Conservation (phyloP, 768 basidiomycete species). For the Mrakia hoshinonis region DNA sequence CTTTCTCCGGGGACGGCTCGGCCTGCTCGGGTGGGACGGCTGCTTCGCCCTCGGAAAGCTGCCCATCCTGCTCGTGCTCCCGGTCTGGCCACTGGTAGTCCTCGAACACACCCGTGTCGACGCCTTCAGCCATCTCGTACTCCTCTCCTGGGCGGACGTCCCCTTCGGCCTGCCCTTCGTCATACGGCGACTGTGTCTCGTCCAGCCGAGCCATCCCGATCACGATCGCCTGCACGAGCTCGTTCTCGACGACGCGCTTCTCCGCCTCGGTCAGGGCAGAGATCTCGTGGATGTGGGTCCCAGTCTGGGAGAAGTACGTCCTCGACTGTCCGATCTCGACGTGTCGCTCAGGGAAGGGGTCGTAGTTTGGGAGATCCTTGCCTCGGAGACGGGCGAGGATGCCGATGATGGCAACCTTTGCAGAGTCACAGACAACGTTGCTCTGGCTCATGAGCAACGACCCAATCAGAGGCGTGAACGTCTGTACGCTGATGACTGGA, state of each 20-base stretch:
- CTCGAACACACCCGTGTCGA: conserved; percentile 24
- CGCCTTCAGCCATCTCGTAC: conserved; percentile 36
- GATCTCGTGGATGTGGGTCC: conserved; percentile 37
- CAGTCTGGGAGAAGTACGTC: conserved; percentile 37
- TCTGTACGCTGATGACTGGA: conserved; percentile 57
- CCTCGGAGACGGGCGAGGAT: conserved; percentile 61
- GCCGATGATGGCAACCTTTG: conserved; percentile 68
- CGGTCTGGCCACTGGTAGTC: not conserved
- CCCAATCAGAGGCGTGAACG: conserved; percentile 85
- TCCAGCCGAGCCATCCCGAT: conserved; percentile 79
- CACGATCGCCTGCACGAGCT: conserved; percentile 75
- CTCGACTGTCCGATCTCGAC: conserved; percentile 39
- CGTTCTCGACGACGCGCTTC: conserved; percentile 61
- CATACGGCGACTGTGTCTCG: conserved; percentile 34
- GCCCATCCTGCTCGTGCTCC: conserved; percentile 31
- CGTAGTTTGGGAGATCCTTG: conserved; percentile 46
- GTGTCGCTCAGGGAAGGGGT: conserved; percentile 30
- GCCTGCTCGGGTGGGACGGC: not conserved
- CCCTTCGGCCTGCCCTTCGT: conserved; percentile 41
- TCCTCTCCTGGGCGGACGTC: conserved; percentile 31
- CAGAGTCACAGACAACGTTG: conserved; percentile 59
- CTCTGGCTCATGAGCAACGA: conserved; percentile 77
- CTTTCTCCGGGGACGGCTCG: not conserved
- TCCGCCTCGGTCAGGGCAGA: conserved; percentile 42
- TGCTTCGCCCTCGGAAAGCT: conserved; percentile 45